A percentile compares a stretch with the other conserved stretches of the same genome.
phyloP scores from a whole-genome alignment of 108 stramenopile genomes.

The Skeletonema potamos region DNA sequence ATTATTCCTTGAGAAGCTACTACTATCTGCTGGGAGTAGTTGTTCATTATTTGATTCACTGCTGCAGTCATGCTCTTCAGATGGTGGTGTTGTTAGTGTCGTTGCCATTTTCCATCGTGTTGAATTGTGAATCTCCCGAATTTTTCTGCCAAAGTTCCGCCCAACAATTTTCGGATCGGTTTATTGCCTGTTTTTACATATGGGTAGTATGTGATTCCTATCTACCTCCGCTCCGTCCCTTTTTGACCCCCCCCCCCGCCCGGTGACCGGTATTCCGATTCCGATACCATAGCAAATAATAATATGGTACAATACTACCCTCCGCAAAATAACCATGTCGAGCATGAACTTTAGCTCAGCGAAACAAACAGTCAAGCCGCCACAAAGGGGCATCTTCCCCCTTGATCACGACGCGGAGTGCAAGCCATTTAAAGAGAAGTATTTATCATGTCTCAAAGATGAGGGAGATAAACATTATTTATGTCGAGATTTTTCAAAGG shows the following conservation, averaged over 20 bases:
- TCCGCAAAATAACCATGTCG: conserved; percentile 43
- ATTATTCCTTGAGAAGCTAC: not conserved
- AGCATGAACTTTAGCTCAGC: conserved; percentile 76
- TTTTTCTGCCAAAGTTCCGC: too few species aligned
- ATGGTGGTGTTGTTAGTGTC: not conserved
- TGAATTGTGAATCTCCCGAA: not conserved
- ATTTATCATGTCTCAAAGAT: conserved; percentile 78
- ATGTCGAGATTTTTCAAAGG: conserved; percentile 76
- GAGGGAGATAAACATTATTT: conserved; percentile 78
- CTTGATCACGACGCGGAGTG: conserved; percentile 87
- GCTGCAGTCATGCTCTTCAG: not conserved
- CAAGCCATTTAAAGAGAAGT: conserved; percentile 64
- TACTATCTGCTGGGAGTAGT: not conserved
- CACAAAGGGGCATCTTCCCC: conserved; percentile 91
- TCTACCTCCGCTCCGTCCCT: too few species aligned
- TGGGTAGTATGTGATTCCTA: too few species aligned
- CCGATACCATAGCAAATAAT: too few species aligned
- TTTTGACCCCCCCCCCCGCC: too few species aligned
- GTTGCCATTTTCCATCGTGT: not conserved
- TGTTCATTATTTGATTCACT: not conserved
- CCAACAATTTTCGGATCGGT: too few species aligned
- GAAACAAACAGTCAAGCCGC: conserved; percentile 81
- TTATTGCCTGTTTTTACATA: too few species aligned
- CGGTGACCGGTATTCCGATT: too few species aligned
- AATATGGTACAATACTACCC: not conserved